Conservation (phyloP, 2,329 filamentous ascomycete species). For the Trichoderma semiorbis region DNA sequence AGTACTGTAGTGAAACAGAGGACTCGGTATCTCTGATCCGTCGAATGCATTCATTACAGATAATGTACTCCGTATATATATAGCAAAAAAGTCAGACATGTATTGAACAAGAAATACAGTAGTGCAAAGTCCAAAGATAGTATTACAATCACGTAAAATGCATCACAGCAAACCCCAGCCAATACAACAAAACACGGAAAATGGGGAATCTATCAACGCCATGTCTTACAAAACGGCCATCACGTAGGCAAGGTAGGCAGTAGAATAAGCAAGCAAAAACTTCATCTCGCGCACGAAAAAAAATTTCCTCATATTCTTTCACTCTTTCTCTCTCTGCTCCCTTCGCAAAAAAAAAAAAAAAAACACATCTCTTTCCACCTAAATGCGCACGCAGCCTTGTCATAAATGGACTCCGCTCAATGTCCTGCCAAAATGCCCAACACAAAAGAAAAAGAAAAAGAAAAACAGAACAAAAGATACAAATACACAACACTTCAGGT, state of each 20-base stretch:
- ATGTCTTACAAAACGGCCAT: neutral
- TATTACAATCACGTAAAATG: neutral
- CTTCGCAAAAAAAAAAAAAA: neutral
- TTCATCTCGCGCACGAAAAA: neutral
- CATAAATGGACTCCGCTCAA: conserved; percentile 14
- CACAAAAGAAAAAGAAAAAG: neutral
- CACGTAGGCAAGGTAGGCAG: neutral
- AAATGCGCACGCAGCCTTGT: conserved; percentile 4
- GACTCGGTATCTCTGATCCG: neutral
- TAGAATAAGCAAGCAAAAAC: neutral
- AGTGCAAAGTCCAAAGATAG: neutral
- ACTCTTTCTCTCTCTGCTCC: neutral
- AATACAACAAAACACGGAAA: neutral
- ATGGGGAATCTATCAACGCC: neutral
- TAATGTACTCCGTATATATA: neutral
- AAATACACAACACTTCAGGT: conserved; percentile 16
- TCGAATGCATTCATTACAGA: neutral
- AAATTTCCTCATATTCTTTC: neutral
- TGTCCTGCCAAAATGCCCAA: conserved; percentile 15
- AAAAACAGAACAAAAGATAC: neutral
- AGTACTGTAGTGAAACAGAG: neutral
- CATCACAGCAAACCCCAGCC: neutral
- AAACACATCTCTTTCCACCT: neutral
- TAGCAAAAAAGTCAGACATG: neutral
- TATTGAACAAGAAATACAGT: neutral